Evolutionary conservation across 2,329 filamentous ascomycete genomes (phyloP).

Genomic region (Epichloe baconii): DNA sequence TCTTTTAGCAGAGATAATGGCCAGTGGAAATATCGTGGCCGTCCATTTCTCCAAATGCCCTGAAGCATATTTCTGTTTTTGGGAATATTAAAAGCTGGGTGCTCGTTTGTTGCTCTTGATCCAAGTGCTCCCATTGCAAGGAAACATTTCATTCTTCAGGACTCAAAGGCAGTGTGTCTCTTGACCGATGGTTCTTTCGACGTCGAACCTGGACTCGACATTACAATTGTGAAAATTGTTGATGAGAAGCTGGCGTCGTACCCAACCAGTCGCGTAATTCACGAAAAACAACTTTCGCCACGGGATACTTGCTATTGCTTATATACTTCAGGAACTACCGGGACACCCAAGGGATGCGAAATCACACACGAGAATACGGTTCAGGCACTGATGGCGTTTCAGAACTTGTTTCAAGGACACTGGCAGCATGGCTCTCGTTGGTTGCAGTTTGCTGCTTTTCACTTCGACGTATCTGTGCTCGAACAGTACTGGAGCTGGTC

Average conservation of each 20-base stretch:
- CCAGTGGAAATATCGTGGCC: conserved; percentile 51
- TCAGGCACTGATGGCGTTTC: conserved; percentile 80
- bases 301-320: conserved; percentile 65
- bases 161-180: conserved; percentile 54
- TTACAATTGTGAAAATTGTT: conserved; percentile 11
- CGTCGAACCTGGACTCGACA: background rate
- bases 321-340: conserved; percentile 80
- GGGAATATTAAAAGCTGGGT: conserved; percentile 71
- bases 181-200: conserved; percentile 34
- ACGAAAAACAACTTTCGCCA: conserved; percentile 13
- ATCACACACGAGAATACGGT: conserved; percentile 82
- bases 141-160: conserved; percentile 65
- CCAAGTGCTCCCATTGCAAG: conserved; percentile 56
- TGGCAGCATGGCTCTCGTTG: conserved; percentile 66
- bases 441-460: conserved; percentile 87
- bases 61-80: conserved; percentile 68
- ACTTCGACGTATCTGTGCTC: conserved; percentile 86
- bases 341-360: conserved; percentile 75
- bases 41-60: conserved; percentile 78
- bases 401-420: conserved; percentile 59
- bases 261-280: conserved; percentile 8
- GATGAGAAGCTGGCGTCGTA: conserved; percentile 16
- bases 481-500: conserved; percentile 97
- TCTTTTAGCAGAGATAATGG: conserved; percentile 38
- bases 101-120: conserved; percentile 70